Conservation (phyloP, 208 protist genomes). For the Trichomonas tenax region DNA sequence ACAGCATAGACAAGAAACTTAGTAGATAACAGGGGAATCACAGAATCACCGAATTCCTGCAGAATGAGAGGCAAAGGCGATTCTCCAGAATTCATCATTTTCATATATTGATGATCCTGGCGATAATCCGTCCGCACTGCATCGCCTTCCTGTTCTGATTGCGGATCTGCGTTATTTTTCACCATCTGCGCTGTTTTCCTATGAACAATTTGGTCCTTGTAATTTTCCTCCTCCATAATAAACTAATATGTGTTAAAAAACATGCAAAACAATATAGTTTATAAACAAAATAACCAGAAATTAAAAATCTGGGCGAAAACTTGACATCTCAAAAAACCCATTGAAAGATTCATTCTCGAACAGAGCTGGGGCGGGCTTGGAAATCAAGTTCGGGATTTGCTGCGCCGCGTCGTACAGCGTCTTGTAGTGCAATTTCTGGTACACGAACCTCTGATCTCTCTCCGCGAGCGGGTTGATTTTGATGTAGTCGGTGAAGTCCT, state of each 20-base stretch:
- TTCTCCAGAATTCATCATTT: not conserved
- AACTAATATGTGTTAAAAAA: no score
- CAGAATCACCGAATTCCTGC: not conserved
- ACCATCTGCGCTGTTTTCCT: not conserved
- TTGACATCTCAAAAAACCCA: no score
- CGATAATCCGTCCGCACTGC: not conserved
- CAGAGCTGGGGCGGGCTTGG: no score
- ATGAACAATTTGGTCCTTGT: not conserved
- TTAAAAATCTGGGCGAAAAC: no score
- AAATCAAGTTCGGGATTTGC: no score
- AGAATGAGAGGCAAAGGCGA: not conserved
- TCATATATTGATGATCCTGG: not conserved
- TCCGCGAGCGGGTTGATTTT: no score
- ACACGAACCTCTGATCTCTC: no score
- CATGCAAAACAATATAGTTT: no score
- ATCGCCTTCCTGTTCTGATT: not conserved
- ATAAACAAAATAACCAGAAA: no score
- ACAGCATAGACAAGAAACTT: not conserved
- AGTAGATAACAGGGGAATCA: not conserved
- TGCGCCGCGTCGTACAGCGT: no score
- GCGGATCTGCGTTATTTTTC: not conserved
- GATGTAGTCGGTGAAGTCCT: not conserved
- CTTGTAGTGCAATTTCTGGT: no score
- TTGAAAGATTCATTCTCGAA: no score
- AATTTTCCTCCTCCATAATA: not conserved